phyloP scores from a whole-genome alignment of 73 alveolate species.

The Stentor roeselii region DNA sequence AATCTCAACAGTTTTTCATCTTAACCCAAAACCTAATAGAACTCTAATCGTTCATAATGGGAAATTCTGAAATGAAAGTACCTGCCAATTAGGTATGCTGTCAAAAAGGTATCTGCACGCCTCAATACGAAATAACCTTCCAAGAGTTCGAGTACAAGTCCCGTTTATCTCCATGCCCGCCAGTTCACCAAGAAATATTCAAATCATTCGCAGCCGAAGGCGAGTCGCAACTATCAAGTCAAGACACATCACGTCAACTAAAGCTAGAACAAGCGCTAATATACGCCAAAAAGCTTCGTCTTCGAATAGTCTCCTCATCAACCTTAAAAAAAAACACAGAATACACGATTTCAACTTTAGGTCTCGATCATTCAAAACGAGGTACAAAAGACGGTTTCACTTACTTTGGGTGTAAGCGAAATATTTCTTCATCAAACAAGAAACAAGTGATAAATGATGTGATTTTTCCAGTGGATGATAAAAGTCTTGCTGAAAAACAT shows the following conservation, averaged over 20 bases:
- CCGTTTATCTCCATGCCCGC: not conserved
- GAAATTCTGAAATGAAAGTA: slow-evolving; percentile 10
- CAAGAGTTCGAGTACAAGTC: not conserved
- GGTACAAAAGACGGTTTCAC: slow-evolving; percentile 50
- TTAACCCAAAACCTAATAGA: too few species aligned
- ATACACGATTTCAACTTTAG: slow-evolving; percentile 49
- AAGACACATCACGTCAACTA: not conserved
- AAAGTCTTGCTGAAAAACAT: slow-evolving; percentile 54
- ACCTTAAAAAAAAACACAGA: slow-evolving; percentile 51
- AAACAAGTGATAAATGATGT: slow-evolving; percentile 43
- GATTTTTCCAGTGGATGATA: slow-evolving; percentile 46
- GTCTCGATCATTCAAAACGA: slow-evolving; percentile 43
- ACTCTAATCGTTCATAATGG: too few species aligned
- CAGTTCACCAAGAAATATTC: slow-evolving; percentile 9
- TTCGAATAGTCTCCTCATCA: slow-evolving; percentile 64
- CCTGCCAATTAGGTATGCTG: slow-evolving; percentile 5
- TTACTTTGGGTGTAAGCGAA: slow-evolving; percentile 60
- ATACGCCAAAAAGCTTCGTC: slow-evolving; percentile 13
- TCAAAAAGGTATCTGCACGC: not conserved
- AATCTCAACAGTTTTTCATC: too few species aligned
- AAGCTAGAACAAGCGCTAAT: slow-evolving; percentile 20
- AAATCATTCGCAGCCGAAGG: not conserved
- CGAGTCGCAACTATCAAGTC: not conserved
- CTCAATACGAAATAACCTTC: slow-evolving; percentile 15
- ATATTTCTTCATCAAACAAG: too few species aligned